Percentiles rank a stretch among this genome's conserved stretches.
These are phyloP conservation scores for Biancaea sappan DNA, from an alignment of 306 rosid species.

Conservation along the genomic window DNA sequence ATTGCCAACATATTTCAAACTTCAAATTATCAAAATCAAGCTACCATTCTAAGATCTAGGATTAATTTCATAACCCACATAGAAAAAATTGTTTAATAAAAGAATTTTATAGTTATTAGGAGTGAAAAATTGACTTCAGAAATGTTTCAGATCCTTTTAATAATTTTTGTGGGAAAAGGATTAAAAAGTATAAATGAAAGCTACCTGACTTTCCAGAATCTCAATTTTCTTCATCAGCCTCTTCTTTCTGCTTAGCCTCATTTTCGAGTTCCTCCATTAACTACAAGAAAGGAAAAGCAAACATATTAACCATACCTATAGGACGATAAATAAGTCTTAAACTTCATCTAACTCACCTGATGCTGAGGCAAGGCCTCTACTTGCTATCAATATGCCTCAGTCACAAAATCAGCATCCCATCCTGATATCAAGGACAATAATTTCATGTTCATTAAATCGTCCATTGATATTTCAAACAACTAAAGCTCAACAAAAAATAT, in stretches of 20 bases:
- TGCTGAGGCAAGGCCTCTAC: conserved; percentile 95
- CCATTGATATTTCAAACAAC: too few relatives aligned
- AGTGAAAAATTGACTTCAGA: conserved; percentile 1
- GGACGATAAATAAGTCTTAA: conserved; percentile 2
- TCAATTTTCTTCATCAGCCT: conserved; percentile 65
- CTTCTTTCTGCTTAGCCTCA: conserved; percentile 86
- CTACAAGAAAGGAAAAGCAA: conserved; percentile 43
- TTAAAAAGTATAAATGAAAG: not conserved
- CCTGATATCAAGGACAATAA: conserved; percentile 50
- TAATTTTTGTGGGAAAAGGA: not conserved
- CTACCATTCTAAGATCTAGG: not conserved
- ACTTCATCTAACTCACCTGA: conserved; percentile 60
- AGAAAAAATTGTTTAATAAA: not conserved
- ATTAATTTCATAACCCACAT: not conserved
- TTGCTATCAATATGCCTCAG: conserved; percentile 95
- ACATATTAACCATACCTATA: conserved; percentile 21
- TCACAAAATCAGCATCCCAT: conserved; percentile 99
- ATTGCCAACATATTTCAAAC: conserved; percentile 27
- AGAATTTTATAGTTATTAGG: conserved; percentile 3
- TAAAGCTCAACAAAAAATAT: too few relatives aligned
- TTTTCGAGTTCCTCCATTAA: conserved; percentile 92
- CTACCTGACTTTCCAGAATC: conserved; percentile 64
- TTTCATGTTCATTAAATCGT: too few relatives aligned
- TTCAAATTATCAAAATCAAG: not conserved
- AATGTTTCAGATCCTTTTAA: not conserved